Conservation (phyloP, 2,329 filamentous ascomycete genomes). For the Talaromyces pinophilus region DNA sequence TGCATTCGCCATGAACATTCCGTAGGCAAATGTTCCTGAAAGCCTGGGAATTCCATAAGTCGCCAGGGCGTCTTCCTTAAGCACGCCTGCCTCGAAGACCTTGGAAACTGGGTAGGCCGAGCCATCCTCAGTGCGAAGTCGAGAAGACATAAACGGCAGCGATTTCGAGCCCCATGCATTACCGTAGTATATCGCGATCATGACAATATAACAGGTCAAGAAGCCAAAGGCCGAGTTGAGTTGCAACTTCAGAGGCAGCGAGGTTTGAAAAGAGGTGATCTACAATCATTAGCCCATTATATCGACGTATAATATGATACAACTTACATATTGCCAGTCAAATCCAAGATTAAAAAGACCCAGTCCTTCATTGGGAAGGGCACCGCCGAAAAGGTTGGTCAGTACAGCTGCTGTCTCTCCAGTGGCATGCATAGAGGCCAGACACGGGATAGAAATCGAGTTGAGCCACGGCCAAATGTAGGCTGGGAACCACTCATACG, state of each 20-base stretch:
- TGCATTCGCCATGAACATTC: conserved; percentile 60
- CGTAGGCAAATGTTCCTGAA: conserved; percentile 54
- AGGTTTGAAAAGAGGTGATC: conserved; percentile 57
- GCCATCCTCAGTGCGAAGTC: conserved; percentile 46
- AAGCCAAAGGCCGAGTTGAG: conserved; percentile 50
- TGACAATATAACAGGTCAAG: conserved; percentile 52
- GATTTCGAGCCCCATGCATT: conserved; percentile 51
- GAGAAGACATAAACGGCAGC: conserved; percentile 59
- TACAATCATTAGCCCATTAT: conserved; percentile 28
- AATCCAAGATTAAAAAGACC: conserved; percentile 54
- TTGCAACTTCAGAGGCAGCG: conserved; percentile 56
- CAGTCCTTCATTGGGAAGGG: conserved; percentile 55
- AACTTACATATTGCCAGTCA: conserved; percentile 53
- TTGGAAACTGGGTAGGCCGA: conserved; percentile 43
- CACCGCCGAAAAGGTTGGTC: conserved; percentile 55
- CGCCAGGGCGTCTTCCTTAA: conserved; percentile 40
- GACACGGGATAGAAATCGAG: conserved; percentile 56
- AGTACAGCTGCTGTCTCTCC: conserved; percentile 48
- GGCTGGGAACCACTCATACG: conserved; percentile 57
- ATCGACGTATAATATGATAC: background rate
- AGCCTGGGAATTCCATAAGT: conserved; percentile 52
- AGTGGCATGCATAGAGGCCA: conserved; percentile 55
- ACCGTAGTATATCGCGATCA: conserved; percentile 56
- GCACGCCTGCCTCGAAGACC: conserved; percentile 40
- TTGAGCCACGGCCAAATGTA: conserved; percentile 60